Evolutionary conservation across 371 early-diverging fungal genomes (phyloP).

Genomic region (Circinella umbellata): DNA sequence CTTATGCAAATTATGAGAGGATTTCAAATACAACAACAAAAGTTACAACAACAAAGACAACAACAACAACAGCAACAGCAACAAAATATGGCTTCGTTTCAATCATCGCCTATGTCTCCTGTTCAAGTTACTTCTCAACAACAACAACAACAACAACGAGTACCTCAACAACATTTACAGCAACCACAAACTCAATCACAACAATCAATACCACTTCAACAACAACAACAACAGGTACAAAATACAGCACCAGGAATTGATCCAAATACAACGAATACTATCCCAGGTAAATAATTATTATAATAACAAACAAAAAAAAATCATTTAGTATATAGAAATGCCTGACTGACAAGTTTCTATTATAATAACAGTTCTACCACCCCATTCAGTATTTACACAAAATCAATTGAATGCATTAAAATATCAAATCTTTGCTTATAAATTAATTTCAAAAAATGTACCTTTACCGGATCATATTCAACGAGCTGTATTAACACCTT

Average conservation of each 20-base stretch:
- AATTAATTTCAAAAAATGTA: slow-evolving; percentile 79
- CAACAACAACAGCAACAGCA: slow-evolving; percentile 2
- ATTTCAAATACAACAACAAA: slow-evolving; percentile 42
- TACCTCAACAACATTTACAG: slow-evolving; percentile 5
- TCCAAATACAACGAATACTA: not conserved
- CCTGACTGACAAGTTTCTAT: not conserved
- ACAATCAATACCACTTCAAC: not conserved
- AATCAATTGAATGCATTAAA: slow-evolving; percentile 74
- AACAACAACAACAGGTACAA: slow-evolving; percentile 17
- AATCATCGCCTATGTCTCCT: slow-evolving; percentile 17
- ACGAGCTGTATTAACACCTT: slow-evolving; percentile 51
- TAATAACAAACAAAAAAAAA: too few relatives aligned
- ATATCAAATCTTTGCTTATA: slow-evolving; percentile 83
- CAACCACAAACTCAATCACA: slow-evolving; percentile 14
- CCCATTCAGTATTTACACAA: slow-evolving; percentile 47
- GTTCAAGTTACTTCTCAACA: slow-evolving; percentile 17
- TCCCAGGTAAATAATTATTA: too few relatives aligned
- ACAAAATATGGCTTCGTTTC: not conserved
- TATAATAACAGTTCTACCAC: not conserved
- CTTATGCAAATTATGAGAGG: slow-evolving; percentile 64
- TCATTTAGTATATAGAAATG: not conserved
- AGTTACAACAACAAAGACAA: slow-evolving; percentile 12
- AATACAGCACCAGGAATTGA: slow-evolving; percentile 14
- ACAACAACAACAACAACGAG: slow-evolving; percentile 9
- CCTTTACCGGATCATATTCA: slow-evolving; percentile 77